Percentiles rank a stretch among this genome's conserved stretches.
These are phyloP conservation scores for Penicillium sp. DNA, from an alignment of 2,329 filamentous ascomycete species.

Conservation along the genomic window DNA sequence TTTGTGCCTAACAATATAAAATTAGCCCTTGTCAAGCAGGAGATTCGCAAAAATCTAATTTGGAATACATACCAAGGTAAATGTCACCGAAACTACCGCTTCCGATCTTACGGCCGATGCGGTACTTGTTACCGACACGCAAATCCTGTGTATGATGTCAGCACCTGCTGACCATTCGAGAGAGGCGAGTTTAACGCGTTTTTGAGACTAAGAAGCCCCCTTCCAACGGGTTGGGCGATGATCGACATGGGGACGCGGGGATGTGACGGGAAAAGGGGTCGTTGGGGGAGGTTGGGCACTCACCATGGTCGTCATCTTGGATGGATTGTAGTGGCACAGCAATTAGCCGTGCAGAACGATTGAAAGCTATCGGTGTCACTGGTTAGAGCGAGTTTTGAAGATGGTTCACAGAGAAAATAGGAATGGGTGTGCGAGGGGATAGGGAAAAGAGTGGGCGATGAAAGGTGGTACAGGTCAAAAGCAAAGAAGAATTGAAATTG, in stretches of 20 bases:
- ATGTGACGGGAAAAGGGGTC: background rate
- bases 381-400: slow-evolving; percentile 10
- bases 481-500: slow-evolving; percentile 10
- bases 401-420: background rate
- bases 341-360: slow-evolving; percentile 28
- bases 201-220: background rate
- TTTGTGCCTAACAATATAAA: slow-evolving; percentile 71
- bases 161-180: background rate
- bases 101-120: slow-evolving; percentile 98
- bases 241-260: background rate
- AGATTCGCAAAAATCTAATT: background rate
- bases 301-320: slow-evolving; percentile 43
- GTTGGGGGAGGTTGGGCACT: slow-evolving; percentile 16
- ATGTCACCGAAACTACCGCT: slow-evolving; percentile 98
- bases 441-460: background rate
- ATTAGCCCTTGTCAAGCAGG: slow-evolving; percentile 4
- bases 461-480: slow-evolving; percentile 12
- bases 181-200: background rate
- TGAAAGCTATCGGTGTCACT: slow-evolving; percentile 4
- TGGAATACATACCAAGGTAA: slow-evolving; percentile 69
- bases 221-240: background rate
- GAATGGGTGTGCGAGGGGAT: background rate
- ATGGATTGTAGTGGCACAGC: slow-evolving; percentile 28
- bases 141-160: slow-evolving; percentile 71
- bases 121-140: slow-evolving; percentile 99